These are phyloP conservation scores for Chrysoporthe austroafricana DNA, from an alignment of 2,329 filamentous ascomycete genomes.

Conservation along the genomic window DNA sequence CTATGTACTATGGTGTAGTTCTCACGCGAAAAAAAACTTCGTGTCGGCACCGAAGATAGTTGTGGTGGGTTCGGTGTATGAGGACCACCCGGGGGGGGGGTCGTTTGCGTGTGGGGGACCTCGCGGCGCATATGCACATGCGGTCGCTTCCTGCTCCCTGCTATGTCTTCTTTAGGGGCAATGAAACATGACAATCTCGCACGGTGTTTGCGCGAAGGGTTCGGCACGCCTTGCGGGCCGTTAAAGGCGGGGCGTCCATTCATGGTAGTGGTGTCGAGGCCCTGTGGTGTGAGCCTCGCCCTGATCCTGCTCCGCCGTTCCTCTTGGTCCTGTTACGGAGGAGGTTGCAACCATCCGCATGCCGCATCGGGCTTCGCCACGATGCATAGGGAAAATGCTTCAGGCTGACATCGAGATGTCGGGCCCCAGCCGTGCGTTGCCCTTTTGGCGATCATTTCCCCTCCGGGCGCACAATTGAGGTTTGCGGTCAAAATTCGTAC, in stretches of 20 bases:
- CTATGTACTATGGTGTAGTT: not conserved
- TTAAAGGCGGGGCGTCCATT: not conserved
- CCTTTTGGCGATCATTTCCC: not conserved
- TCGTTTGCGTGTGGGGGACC: not conserved
- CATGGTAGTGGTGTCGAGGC: not conserved
- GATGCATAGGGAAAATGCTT: not conserved
- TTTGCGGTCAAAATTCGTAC: too few species aligned
- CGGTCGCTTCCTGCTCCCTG: too few species aligned
- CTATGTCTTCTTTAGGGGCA: too few species aligned
- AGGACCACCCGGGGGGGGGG: not conserved
- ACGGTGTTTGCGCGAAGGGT: slow-evolving; percentile 10
- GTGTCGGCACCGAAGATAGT: not conserved
- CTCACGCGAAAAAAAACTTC: not conserved
- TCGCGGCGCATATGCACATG: not conserved
- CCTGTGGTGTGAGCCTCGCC: not conserved
- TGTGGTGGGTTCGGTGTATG: not conserved
- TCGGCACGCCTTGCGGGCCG: slow-evolving; percentile 8
- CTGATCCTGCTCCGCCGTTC: not conserved
- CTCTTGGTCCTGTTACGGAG: not conserved
- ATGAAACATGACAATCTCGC: slow-evolving; percentile 7
- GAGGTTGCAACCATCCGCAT: not conserved
- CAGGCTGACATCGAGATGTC: not conserved
- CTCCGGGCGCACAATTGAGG: not conserved
- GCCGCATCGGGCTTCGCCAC: not conserved
- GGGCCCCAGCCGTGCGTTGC: not conserved